Evolutionary conservation across 208 protist genomes (phyloP).

Genomic region (Novymonas esmeraldas): DNA sequence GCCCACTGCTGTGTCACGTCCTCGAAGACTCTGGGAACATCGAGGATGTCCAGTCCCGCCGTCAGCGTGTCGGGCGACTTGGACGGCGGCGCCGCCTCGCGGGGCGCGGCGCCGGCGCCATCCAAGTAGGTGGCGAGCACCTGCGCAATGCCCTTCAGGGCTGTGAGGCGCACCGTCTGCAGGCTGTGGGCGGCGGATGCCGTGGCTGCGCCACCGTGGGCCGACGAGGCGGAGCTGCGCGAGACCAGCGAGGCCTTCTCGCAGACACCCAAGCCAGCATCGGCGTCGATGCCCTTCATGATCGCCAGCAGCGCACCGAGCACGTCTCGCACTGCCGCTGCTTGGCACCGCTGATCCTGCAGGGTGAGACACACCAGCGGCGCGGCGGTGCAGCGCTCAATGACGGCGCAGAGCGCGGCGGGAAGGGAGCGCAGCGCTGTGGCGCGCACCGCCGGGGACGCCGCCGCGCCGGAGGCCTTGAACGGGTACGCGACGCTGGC

Average conservation of each 20-base stretch:
- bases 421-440: constrained; percentile 13
- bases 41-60: background rate
- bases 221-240: background rate
- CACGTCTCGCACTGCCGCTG: constrained; percentile 12
- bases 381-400: constrained; percentile 19
- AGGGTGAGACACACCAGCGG: constrained; percentile 23
- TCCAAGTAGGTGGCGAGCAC: constrained; percentile 24
- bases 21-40: constrained; percentile 8
- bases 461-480: background rate
- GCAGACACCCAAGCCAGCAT: background rate
- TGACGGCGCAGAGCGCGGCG: constrained; percentile 18
- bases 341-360: constrained; percentile 17
- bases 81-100: background rate
- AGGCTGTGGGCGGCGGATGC: background rate
- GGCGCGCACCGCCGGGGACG: background rate
- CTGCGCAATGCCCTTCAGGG: constrained; percentile 14
- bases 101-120: background rate
- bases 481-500: background rate
- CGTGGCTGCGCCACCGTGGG: background rate
- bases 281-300: background rate
- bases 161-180: constrained; percentile 13
- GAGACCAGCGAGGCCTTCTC: background rate
- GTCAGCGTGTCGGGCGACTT: background rate
- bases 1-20: constrained; percentile 24
- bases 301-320: constrained; percentile 15